Evolutionary conservation across 2,329 filamentous ascomycete genomes (phyloP).

Genomic region (Cladosporium sphaerospermum): DNA sequence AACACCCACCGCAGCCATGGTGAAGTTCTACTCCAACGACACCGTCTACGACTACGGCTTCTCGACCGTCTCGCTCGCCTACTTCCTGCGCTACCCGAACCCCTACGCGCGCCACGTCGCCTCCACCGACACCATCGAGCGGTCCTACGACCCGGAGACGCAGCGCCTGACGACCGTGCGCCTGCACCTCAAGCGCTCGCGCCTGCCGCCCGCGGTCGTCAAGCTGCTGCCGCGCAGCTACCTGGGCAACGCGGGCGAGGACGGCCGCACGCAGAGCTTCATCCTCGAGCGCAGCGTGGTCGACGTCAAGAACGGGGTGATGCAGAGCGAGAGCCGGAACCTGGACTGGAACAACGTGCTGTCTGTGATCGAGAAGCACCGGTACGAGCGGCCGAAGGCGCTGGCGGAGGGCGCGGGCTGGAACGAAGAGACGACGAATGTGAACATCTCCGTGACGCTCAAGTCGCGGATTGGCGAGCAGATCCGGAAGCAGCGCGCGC

Average conservation of each 20-base stretch:
- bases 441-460: constrained; percentile 68
- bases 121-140: constrained; percentile 75
- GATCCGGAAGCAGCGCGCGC: constrained; percentile 48
- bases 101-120: constrained; percentile 77
- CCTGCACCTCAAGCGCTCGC: constrained; percentile 75
- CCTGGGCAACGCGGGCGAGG: constrained; percentile 51
- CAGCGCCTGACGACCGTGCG: constrained; percentile 72
- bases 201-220: constrained; percentile 66
- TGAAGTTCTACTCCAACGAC: constrained; percentile 50
- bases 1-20: constrained; percentile 31
- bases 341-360: constrained; percentile 77
- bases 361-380: constrained; percentile 69
- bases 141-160: constrained; percentile 64
- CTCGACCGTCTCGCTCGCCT: constrained; percentile 78
- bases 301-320: constrained; percentile 73
- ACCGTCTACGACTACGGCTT: constrained; percentile 76
- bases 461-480: constrained; percentile 66
- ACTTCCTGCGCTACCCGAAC: constrained; percentile 84
- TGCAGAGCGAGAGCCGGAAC: constrained; percentile 75
- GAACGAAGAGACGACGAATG: constrained; percentile 51
- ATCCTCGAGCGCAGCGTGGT: constrained; percentile 75
- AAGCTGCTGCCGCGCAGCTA: constrained; percentile 67
- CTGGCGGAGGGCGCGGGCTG: not conserved
- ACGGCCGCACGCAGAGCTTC: constrained; percentile 61
- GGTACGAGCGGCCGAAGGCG: constrained; percentile 52